A percentile compares a stretch with the other conserved stretches of the same genome.
These are phyloP conservation scores for Globisporangium acanthophoron DNA, from an alignment of 352 stramenopile genomes.

Conservation along the genomic window DNA sequence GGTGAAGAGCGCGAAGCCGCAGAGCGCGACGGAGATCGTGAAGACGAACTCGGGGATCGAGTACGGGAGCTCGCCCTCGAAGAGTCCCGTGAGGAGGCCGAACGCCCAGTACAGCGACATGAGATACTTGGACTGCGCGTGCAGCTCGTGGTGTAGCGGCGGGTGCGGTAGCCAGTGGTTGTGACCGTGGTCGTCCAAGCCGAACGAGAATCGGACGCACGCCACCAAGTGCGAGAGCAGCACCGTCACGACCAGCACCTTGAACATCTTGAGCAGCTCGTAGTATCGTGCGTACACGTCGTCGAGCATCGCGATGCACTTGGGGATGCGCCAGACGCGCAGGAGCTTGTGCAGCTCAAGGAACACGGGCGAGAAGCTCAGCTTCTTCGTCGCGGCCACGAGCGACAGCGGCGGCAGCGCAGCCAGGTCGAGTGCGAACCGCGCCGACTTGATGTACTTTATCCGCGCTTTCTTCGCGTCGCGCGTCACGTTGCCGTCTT, in stretches of 20 bases:
- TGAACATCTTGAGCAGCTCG: slow-evolving; percentile 39
- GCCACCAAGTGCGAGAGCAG: slow-evolving; percentile 49
- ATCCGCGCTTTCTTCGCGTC: slow-evolving; percentile 29
- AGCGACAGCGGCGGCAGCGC: slow-evolving; percentile 38
- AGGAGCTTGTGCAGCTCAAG: slow-evolving; percentile 54
- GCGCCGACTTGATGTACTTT: slow-evolving; percentile 35
- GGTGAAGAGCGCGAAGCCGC: slow-evolving; percentile 53
- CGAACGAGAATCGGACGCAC: slow-evolving; percentile 38
- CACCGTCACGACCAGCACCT: slow-evolving; percentile 28
- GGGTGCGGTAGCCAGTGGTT: slow-evolving; percentile 21
- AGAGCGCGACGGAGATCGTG: slow-evolving; percentile 35
- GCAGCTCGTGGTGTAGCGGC: slow-evolving; percentile 6
- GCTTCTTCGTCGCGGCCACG: slow-evolving; percentile 10
- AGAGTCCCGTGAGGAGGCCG: slow-evolving; percentile 45
- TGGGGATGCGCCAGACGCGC: slow-evolving; percentile 31
- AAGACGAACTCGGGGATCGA: slow-evolving; percentile 37
- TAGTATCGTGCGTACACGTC: slow-evolving; percentile 53
- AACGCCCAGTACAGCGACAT: slow-evolving; percentile 47
- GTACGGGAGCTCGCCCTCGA: slow-evolving; percentile 40
- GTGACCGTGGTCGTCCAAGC: slow-evolving; percentile 6
- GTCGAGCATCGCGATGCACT: slow-evolving; percentile 46
- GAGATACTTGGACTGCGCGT: slow-evolving; percentile 24
- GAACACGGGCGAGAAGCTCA: neutral
- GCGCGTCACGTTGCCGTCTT: slow-evolving; percentile 39
- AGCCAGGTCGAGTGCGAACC: slow-evolving; percentile 38